Base-by-base conservation (phyloP, 1,284 basidiomycete genomes). In the Cutaneotrichosporon dermatis region DNA sequence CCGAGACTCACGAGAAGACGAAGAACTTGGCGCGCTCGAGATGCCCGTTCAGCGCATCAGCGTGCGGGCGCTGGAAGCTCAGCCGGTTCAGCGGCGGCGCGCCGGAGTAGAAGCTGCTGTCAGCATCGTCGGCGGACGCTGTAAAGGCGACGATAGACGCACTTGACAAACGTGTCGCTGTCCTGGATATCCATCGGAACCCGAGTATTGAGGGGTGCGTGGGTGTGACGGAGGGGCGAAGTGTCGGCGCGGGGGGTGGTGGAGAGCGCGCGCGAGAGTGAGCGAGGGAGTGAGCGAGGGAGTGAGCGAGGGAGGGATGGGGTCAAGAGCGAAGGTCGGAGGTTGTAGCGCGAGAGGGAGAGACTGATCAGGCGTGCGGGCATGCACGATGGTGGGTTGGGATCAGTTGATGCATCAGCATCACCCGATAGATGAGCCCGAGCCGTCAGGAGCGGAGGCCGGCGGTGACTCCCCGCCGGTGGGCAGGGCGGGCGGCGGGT, bases 31-130 rank as follows among this genome's bases (percentile, higher is more conserved):
- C 83, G 7, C 83, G 69, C 0, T 85, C 82, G 40, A 87, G 78
- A 68, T 90, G 81, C 11, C 84, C 80, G 65, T 89, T 89, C 48
- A 94, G 80, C 73, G 90, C 88, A 4, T 82, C 73, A 15, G 85
- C 82, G 6, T 87, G 88, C 15, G 86, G 79, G 35, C 92, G 83
- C 58, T 92, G 82, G 87, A 91, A 95, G 0, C 89, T 87, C 34
- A 94, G 82, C 40, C 92, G 85, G 76, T 94, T 95, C 43, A 93
- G 80, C 13, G 90, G 88, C 12, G 78, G 77, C 58, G 88, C 88
- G 52, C 89, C 90, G 52, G 85, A 82, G 69, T 87, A 85, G 79
- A 86, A 85, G 74, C 88, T 88, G 63, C 69, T 65, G 73, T 42
- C 37, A 51, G 37, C 11, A 6, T 25, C 25, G 25, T 25, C 25